Base-by-base conservation (phyloP, 345 rosid genomes). In the Salix koriyanagi region DNA sequence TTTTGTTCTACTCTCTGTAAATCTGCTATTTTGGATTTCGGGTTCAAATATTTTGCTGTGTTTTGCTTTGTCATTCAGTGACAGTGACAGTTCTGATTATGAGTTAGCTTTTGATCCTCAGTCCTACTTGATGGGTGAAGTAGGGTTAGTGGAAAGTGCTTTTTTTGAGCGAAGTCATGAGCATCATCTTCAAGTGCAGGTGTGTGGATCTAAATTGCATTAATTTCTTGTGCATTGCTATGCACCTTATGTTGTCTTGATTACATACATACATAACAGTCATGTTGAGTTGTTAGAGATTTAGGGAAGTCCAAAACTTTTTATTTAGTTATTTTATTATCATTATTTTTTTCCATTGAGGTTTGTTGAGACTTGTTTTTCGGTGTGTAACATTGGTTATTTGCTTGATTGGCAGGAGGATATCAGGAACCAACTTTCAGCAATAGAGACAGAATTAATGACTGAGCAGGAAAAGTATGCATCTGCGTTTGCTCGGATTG, bases 101-200 rank as follows among this genome's bases (percentile, higher is more conserved):
- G 91, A 90, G 68, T 75, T 75, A 3, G 83, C 61, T 75, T 75
- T 74, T 80, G 89, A 82, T 74, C 76, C 36, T 7, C 88, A 87
- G 70, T 66, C 88, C 18, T 79, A 34, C 79, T 71, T 89, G 83
- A 79, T 91, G 91, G 85, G 83, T 75, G 87, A 85, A 82, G 81
- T 75, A 73, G 90, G 90, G 42, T 56, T 85, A 62, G 87, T 77
- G 73, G 97, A 96, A 76, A 84, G 83, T 82, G 84, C 88, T 66
- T 62, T 93, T 50, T 75, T 82, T 70, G 93, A 91, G 87, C 80
- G 85, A 78, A 86, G 64, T 46, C 80, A 85, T 15, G 92, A 90
- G 65, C 86, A 89, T 80, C 88, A 89, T 73, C 84, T 84, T 50
- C 88, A 77, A 67, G 77, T 91, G 48, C 84, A 90, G 98, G 97